Base-by-base conservation (phyloP, 139 green algal genomes). In the Chlamydomonas sphaeroides region DNA sequence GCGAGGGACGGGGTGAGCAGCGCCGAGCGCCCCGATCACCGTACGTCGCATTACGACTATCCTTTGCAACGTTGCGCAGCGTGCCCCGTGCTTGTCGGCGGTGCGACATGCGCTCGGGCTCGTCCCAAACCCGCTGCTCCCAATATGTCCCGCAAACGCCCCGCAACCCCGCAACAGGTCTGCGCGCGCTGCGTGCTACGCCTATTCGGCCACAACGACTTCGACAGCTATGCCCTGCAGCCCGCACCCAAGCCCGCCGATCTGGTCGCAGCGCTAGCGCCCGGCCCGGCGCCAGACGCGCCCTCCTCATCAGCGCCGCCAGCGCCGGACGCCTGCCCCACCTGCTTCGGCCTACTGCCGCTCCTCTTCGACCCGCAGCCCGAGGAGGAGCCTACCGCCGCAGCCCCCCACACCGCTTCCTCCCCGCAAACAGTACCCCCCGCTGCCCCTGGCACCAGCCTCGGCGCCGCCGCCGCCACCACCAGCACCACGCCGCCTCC, bases 181-280 rank as follows among this genome's bases (percentile, higher is more conserved):
- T 80, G 74, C 41, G 15, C 30, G 28, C 74, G 74, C 39, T 80
- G 74, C 61, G 59, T 80, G 41, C 74, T 80, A 3, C 74, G 74
- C 20, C 30, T 69, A 5, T 41, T 39, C 1, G 74, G 74, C 15
- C 74, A 80, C 57, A 71, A 21, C 30, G 3, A 1, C 30, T 69
- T 80, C 23, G 74, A 80, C 0, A 59, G 71, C 59, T 80, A 80
- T 18, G 32, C 41, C 3, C 57, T 71, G 28, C 36, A 39, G 1
- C 30, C 74, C 17, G 59, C 74, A 4, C 6, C 25, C 21, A n/a
- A 25, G 45, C 11, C 45, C 56, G 56, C n/a, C 23, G 17, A 32
- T 26, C 25, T 62, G 56, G 18, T n/a, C 23, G 25, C 2, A 28
- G 56, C 56, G 25, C 56, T 62, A n/a, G 25, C 25, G 56, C 23